Evolutionary conservation across 2,329 filamentous ascomycete species (phyloP).

Genomic region (Colletotrichum lentis): DNA sequence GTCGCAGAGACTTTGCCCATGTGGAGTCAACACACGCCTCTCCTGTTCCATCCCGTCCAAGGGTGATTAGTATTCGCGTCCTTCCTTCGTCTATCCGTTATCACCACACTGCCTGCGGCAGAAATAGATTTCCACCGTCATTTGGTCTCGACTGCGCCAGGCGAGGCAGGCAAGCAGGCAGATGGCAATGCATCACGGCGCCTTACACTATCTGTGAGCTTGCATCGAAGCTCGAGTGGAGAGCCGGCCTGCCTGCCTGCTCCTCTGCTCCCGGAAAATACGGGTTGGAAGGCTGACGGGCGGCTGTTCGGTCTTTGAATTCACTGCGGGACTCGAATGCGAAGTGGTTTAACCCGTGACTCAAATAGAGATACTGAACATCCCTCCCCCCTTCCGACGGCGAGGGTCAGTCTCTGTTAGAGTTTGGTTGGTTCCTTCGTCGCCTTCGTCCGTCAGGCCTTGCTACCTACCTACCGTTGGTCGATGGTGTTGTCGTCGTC

Average conservation of each 20-base stretch:
- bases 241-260: neutral
- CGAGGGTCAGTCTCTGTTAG: slow-evolving; percentile 24
- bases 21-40: slow-evolving; percentile 30
- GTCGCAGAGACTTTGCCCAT: slow-evolving; percentile 36
- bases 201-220: slow-evolving; percentile 14
- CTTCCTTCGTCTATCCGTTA: slow-evolving; percentile 9
- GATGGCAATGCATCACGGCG: slow-evolving; percentile 1
- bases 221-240: neutral
- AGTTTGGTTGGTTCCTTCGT: slow-evolving; percentile 29
- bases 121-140: neutral
- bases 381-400: neutral
- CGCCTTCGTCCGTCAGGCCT: slow-evolving; percentile 17
- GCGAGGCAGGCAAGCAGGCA: neutral
- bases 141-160: slow-evolving; percentile 3
- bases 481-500: slow-evolving; percentile 15
- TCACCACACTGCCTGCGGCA: slow-evolving; percentile 1
- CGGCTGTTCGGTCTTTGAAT: slow-evolving; percentile 21
- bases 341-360: slow-evolving; percentile 23
- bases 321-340: slow-evolving; percentile 9
- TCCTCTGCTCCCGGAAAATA: slow-evolving; percentile 8
- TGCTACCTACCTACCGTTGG: neutral
- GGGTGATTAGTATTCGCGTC: slow-evolving; percentile 29
- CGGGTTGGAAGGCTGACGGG: slow-evolving; percentile 27
- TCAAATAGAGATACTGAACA: slow-evolving; percentile 21
- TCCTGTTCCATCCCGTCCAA: slow-evolving; percentile 27